Percentiles rank a stretch among this genome's conserved stretches.
Evolutionary conservation across 179 eudicot species (phyloP).

Genomic region (Spinacia oleracea): DNA sequence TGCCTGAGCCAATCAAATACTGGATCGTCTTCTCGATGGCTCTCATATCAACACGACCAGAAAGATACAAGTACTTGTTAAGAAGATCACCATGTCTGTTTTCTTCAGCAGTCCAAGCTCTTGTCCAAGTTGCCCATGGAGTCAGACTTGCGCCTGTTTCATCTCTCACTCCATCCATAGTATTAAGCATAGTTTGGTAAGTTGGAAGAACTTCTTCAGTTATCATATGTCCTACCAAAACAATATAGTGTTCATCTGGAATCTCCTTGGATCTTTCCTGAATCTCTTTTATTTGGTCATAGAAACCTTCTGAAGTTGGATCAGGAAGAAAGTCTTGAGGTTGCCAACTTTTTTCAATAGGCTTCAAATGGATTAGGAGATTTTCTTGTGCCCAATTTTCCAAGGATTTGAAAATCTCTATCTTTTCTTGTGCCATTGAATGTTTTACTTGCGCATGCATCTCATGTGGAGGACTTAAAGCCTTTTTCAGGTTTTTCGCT

Average conservation of each 20-base stretch:
- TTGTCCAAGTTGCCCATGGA: slow-evolving; percentile 37
- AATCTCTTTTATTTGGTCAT: slow-evolving; percentile 41
- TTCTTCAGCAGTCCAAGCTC: slow-evolving; percentile 58
- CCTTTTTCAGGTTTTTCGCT: slow-evolving; percentile 16
- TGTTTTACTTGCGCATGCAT: slow-evolving; percentile 19
- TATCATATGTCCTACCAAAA: slow-evolving; percentile 43
- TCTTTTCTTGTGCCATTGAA: slow-evolving; percentile 30
- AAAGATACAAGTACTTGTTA: slow-evolving; percentile 46
- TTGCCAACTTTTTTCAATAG: slow-evolving; percentile 35
- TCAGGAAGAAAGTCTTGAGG: slow-evolving; percentile 40
- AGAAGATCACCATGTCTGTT: slow-evolving; percentile 52
- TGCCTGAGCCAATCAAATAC: slow-evolving; percentile 34
- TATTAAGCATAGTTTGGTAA: slow-evolving; percentile 36
- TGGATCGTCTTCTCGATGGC: slow-evolving; percentile 45
- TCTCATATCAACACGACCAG: slow-evolving; percentile 53
- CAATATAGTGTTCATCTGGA: slow-evolving; percentile 47
- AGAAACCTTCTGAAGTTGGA: slow-evolving; percentile 39
- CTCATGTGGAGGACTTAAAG: neutral
- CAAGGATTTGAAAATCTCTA: slow-evolving; percentile 30
- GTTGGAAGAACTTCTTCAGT: slow-evolving; percentile 41
- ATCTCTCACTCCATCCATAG: slow-evolving; percentile 31
- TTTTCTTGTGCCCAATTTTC: slow-evolving; percentile 25
- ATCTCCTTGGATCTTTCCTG: slow-evolving; percentile 43
- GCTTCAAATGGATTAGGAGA: slow-evolving; percentile 22
- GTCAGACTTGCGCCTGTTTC: slow-evolving; percentile 31